phyloP scores from a whole-genome alignment of 2,329 filamentous ascomycete genomes.

The Falciphora oryzae region DNA sequence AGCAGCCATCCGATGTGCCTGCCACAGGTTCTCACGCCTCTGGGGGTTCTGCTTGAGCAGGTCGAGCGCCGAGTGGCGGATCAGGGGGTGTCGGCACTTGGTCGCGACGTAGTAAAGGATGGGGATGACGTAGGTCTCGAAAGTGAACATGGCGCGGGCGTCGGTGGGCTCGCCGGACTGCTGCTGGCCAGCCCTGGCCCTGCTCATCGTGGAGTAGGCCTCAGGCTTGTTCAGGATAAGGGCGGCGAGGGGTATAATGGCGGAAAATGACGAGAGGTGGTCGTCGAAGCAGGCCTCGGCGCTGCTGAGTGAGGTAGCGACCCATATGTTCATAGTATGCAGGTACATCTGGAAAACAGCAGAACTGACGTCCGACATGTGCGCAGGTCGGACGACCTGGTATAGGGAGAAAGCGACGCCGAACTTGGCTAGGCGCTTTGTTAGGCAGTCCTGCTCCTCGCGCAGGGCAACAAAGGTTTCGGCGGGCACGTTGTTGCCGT shows the following conservation, averaged over 20 bases:
- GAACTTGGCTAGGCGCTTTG: slow-evolving; percentile 25
- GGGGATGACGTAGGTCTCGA: slow-evolving; percentile 33
- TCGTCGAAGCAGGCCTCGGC: slow-evolving; percentile 27
- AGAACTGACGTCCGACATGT: slow-evolving; percentile 13
- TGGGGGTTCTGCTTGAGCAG: slow-evolving; percentile 23
- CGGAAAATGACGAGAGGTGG: slow-evolving; percentile 26
- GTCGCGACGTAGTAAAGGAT: slow-evolving; percentile 32
- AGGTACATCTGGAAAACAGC: slow-evolving; percentile 30
- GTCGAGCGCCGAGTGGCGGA: slow-evolving; percentile 29
- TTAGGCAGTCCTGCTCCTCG: slow-evolving; percentile 26
- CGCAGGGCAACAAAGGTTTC: slow-evolving; percentile 23
- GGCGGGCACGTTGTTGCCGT: slow-evolving; percentile 19
- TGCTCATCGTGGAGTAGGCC: neutral
- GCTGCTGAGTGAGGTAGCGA: slow-evolving; percentile 25
- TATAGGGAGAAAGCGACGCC: slow-evolving; percentile 26
- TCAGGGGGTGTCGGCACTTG: slow-evolving; percentile 33
- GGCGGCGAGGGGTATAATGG: slow-evolving; percentile 29
- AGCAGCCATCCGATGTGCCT: slow-evolving; percentile 22
- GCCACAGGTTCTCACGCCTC: slow-evolving; percentile 33
- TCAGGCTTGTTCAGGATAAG: slow-evolving; percentile 18
- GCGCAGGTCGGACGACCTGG: slow-evolving; percentile 15
- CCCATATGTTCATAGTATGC: slow-evolving; percentile 25
- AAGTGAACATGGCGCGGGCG: slow-evolving; percentile 24
- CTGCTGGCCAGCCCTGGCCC: neutral
- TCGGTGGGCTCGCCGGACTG: neutral